phyloP scores from a whole-genome alignment of 2,329 filamentous ascomycete genomes.

The Leptographium flavum region DNA sequence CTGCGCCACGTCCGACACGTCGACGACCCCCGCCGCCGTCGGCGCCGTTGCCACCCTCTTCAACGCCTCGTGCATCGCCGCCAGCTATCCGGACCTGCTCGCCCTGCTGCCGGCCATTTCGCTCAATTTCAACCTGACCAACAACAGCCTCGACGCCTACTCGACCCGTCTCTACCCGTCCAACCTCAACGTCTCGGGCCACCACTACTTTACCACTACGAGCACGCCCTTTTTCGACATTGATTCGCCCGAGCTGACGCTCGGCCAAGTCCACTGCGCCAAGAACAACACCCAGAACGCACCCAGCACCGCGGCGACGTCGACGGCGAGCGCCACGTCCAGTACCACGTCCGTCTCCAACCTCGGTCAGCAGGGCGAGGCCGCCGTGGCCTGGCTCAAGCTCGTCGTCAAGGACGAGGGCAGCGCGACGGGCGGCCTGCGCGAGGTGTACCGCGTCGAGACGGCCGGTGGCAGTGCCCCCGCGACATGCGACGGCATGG shows the following conservation, averaged over 20 bases:
- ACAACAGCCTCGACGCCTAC: conserved; percentile 15
- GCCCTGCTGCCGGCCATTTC: conserved; percentile 50
- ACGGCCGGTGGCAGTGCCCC: conserved; percentile 74
- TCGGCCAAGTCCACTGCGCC: conserved; percentile 47
- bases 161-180: conserved; percentile 34
- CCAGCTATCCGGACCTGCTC: conserved; percentile 53
- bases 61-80: conserved; percentile 70
- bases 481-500: conserved; percentile 52
- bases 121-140: conserved; percentile 47
- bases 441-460: conserved; percentile 69
- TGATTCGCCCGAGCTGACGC: conserved; percentile 35
- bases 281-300: conserved; percentile 50
- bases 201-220: conserved; percentile 61
- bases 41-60: conserved; percentile 77
- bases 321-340: conserved; percentile 25
- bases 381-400: conserved; percentile 70
- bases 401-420: conserved; percentile 40
- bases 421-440: conserved; percentile 39
- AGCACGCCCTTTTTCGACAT: conserved; percentile 73
- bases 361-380: conserved; percentile 44
- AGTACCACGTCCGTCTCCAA: conserved; percentile 28
- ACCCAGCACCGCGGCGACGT: conserved; percentile 21
- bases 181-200: conserved; percentile 51
- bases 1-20: conserved; percentile 48
- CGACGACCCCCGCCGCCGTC: conserved; percentile 44